A percentile compares a stretch with the other conserved stretches of the same genome.
These are phyloP conservation scores for Exophiala mesophila DNA, from an alignment of 2,329 filamentous ascomycete genomes.

Conservation along the genomic window DNA sequence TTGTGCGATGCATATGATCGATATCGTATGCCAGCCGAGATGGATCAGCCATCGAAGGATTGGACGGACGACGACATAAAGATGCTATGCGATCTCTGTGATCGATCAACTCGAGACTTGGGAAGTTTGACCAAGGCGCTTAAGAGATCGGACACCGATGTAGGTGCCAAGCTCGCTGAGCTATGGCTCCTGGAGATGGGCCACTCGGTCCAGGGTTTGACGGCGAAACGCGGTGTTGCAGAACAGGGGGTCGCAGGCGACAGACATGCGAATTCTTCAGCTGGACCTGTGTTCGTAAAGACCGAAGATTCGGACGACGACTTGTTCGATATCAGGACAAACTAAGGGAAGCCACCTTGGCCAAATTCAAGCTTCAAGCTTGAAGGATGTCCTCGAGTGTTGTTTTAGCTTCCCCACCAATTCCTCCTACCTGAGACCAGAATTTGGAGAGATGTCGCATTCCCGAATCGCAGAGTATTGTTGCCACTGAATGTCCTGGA, in stretches of 20 bases:
- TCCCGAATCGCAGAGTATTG: slow-evolving; percentile 47
- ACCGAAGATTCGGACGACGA: slow-evolving; percentile 15
- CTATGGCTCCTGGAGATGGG: slow-evolving; percentile 13
- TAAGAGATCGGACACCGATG: slow-evolving; percentile 10
- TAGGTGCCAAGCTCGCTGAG: slow-evolving; percentile 24
- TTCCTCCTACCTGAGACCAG: slow-evolving; percentile 45
- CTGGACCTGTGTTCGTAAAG: slow-evolving; percentile 9
- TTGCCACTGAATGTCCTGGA: slow-evolving; percentile 46
- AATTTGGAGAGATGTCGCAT: slow-evolving; percentile 49
- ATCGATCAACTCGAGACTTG: slow-evolving; percentile 12
- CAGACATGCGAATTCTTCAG: background rate
- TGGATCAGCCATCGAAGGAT: background rate
- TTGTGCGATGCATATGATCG: slow-evolving; percentile 20
- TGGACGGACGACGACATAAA: slow-evolving; percentile 19
- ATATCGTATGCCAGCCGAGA: slow-evolving; percentile 11
- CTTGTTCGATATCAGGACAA: slow-evolving; percentile 25
- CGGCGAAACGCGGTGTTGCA: background rate
- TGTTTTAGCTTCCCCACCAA: slow-evolving; percentile 42
- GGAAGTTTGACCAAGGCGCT: slow-evolving; percentile 8
- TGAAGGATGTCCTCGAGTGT: slow-evolving; percentile 44
- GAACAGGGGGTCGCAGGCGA: background rate
- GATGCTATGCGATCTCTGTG: slow-evolving; percentile 12
- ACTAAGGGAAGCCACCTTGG: too few species aligned
- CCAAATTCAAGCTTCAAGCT: slow-evolving; percentile 31
- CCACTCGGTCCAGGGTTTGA: background rate